phyloP scores from a whole-genome alignment of 306 rosid species.

The Coriaria nepalensis region DNA sequence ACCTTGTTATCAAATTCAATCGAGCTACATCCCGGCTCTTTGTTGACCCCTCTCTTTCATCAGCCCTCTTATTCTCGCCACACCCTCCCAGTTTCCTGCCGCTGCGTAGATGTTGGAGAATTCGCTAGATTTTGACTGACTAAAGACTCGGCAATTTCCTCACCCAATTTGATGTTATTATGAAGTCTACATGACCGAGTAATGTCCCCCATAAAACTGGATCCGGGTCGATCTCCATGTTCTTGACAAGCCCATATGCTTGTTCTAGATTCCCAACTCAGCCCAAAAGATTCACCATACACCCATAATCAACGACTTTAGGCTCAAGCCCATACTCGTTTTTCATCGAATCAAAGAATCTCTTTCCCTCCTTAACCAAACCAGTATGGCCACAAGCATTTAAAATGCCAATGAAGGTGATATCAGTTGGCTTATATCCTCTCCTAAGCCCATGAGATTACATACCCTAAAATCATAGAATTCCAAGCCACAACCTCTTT shows the following conservation, averaged over 20 bases:
- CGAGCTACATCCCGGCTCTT: constrained; percentile 81
- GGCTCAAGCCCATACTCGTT: constrained; percentile 34
- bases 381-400: constrained; percentile 70
- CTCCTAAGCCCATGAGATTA: constrained; percentile 48
- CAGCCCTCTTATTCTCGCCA: constrained; percentile 50
- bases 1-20: constrained; percentile 54
- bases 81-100: constrained; percentile 61
- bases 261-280: constrained; percentile 57
- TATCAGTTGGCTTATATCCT: constrained; percentile 39
- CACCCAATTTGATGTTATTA: constrained; percentile 41
- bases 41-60: constrained; percentile 65
- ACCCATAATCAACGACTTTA: constrained; percentile 66
- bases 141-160: constrained; percentile 57
- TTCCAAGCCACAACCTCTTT: constrained; percentile 75
- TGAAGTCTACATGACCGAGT: constrained; percentile 71
- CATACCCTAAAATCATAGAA: constrained; percentile 61
- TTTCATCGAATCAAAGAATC: constrained; percentile 46
- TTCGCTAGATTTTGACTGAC: constrained; percentile 39
- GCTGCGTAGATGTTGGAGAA: constrained; percentile 64
- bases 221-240: constrained; percentile 52
- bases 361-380: constrained; percentile 44
- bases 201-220: constrained; percentile 71
- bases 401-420: constrained; percentile 52
- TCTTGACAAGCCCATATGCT: constrained; percentile 51
- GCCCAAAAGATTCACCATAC: constrained; percentile 73